A percentile compares a stretch with the other conserved stretches of the same genome.
These are phyloP conservation scores for Lepidium didymum DNA, from an alignment of 345 rosid species.

Conservation along the genomic window DNA sequence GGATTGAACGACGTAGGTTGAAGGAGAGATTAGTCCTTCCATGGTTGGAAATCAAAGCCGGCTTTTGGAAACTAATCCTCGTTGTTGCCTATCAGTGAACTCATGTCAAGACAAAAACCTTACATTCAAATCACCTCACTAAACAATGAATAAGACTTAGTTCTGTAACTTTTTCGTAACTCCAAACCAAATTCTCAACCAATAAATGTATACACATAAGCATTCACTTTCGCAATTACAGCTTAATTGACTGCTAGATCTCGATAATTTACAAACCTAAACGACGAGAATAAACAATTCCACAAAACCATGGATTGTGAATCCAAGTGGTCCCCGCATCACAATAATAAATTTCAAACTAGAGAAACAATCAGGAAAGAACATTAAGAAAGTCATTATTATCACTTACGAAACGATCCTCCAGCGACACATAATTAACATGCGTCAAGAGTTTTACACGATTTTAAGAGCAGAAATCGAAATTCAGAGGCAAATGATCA, in stretches of 20 bases:
- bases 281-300: not conserved
- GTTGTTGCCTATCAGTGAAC: constrained; percentile 26
- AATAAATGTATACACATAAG: not conserved
- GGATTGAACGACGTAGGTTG: constrained; percentile 20
- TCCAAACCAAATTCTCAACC: not conserved
- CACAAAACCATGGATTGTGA: not conserved
- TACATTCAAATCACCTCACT: not conserved
- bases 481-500: not conserved
- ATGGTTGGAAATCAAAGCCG: constrained; percentile 24
- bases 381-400: not conserved
- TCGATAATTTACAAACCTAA: not conserved
- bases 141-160: not conserved
- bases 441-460: not conserved
- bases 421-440: not conserved
- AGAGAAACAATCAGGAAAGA: not conserved
- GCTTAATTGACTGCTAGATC: not conserved
- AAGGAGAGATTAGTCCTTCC: constrained; percentile 36
- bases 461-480: not conserved
- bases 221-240: not conserved
- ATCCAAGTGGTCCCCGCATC: not conserved
- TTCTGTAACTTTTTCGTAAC: not conserved
- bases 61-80: constrained; percentile 30
- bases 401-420: not conserved
- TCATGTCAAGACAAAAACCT: not conserved
- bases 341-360: not conserved